These are phyloP conservation scores for Beverwykella pulmonaria DNA, from an alignment of 495 filamentous ascomycete genomes.

Conservation along the genomic window DNA sequence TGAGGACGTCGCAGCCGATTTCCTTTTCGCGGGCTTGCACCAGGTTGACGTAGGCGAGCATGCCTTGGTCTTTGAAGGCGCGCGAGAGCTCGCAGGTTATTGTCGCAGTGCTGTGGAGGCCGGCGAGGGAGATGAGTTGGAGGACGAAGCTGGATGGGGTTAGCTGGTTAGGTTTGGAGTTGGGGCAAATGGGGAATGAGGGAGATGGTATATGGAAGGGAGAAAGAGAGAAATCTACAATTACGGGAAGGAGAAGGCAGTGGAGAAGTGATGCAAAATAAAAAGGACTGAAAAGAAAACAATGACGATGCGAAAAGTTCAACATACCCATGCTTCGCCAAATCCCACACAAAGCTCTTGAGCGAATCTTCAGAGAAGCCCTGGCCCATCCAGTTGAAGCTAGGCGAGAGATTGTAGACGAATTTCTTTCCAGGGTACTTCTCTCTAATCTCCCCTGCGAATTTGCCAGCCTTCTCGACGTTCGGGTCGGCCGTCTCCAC, in stretches of 20 bases:
- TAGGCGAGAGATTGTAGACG: slow-evolving; percentile 93
- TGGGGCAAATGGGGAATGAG: too few species aligned
- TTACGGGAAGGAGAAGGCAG: background rate
- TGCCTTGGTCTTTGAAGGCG: slow-evolving; percentile 84
- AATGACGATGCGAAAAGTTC: background rate
- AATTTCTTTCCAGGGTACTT: slow-evolving; percentile 75
- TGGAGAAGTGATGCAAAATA: background rate
- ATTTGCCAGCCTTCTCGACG: slow-evolving; percentile 71
- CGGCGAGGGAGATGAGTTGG: slow-evolving; percentile 89
- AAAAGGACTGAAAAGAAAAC: background rate
- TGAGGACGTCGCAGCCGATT: slow-evolving; percentile 88
- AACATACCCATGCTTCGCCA: slow-evolving; percentile 76
- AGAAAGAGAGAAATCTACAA: too few species aligned
- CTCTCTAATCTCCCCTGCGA: slow-evolving; percentile 72
- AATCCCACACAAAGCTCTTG: slow-evolving; percentile 91
- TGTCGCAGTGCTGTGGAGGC: slow-evolving; percentile 84
- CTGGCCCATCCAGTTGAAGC: slow-evolving; percentile 98
- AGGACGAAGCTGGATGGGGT: slow-evolving; percentile 75
- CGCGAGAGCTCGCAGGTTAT: slow-evolving; percentile 82
- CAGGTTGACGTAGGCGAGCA: slow-evolving; percentile 92
- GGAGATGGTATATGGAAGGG: too few species aligned
- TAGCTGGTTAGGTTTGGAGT: background rate
- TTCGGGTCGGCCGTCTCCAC: slow-evolving; percentile 90
- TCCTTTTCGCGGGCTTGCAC: slow-evolving; percentile 91
- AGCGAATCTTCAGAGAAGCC: slow-evolving; percentile 80